Base-by-base conservation (phyloP, 2,329 filamentous ascomycete genomes). In the Lachnellula subtilissima region DNA sequence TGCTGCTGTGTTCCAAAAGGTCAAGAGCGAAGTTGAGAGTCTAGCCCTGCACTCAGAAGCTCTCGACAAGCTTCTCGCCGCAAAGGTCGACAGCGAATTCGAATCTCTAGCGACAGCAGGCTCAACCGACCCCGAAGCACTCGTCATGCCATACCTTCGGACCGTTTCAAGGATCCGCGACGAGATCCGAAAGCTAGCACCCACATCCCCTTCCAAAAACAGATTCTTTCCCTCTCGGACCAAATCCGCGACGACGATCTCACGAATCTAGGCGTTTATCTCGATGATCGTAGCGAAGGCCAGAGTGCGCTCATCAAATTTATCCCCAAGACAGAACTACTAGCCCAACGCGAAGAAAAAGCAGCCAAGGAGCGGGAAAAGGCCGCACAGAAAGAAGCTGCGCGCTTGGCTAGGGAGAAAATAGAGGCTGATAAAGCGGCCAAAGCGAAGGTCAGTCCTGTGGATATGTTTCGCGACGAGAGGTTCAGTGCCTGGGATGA, bases 191-290 rank as follows among this genome's bases (percentile, higher is more conserved):
- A 75, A 76, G 6, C 71, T 89, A 1, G 78, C 79, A 4, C 71
- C 76, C 1, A 66, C 72, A 0, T 72, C 78, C 0, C 73, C 78
- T 15, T 77, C 83, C 1, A 84, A 87, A 89, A 91, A 68, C 81
- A 87, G 3, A 84, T 94, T 39, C 82, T 97, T 1, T 73, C 78
- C 0, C 80, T 96, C 48, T 94, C 88, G 62, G 93, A 96, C 69
- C 79, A 82, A 17, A 83, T 97, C 45, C 88, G 92, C 52, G 89
- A 97, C 70, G 79, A 84, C 9, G 85, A 92, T 55, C 82, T 97
- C 11, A 92, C 89, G 65, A 85, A 92, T 56, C 76, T 95, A 0
- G 89, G 87, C 39, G 87, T 97, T 56, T 95, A 95, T 67, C 84
- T 97, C 1, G 92, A 97, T 68, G 92, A 97, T 67, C 83, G 90